These are phyloP conservation scores for Fusarium sp. DNA, from an alignment of 2,329 filamentous ascomycete genomes.

Conservation along the genomic window DNA sequence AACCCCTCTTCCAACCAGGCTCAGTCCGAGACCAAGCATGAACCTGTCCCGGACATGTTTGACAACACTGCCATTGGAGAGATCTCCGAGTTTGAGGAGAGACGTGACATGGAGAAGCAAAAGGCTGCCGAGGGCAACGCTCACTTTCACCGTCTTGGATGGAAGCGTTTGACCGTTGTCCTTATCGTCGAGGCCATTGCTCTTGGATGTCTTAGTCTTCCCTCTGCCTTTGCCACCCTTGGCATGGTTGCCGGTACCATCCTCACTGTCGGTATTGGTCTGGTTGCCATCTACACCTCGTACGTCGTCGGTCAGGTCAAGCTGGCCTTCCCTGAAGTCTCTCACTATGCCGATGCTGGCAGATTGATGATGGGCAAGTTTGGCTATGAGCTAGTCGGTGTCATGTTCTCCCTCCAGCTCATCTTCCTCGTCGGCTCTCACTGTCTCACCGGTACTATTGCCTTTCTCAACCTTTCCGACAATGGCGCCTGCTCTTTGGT, in stretches of 20 bases:
- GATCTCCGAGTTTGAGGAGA: constrained; percentile 52
- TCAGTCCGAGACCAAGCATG: constrained; percentile 17
- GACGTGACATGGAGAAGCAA: constrained; percentile 57
- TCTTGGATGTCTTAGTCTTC: constrained; percentile 63
- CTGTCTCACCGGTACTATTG: constrained; percentile 75
- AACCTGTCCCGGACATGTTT: constrained; percentile 39
- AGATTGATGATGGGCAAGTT: constrained; percentile 68
- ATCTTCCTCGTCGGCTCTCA: constrained; percentile 79
- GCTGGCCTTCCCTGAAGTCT: constrained; percentile 64
- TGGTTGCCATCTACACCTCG: constrained; percentile 60
- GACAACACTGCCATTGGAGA: constrained; percentile 45
- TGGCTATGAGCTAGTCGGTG: constrained; percentile 71
- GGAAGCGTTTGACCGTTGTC: constrained; percentile 66
- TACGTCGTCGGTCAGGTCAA: constrained; percentile 61
- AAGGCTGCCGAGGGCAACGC: constrained; percentile 57
- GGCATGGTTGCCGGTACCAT: constrained; percentile 64
- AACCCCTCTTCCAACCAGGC: constrained; percentile 11
- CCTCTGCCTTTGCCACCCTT: constrained; percentile 62
- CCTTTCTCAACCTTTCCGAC: constrained; percentile 71
- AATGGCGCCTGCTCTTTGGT: constrained; percentile 61
- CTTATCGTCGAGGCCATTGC: constrained; percentile 68
- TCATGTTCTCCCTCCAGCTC: constrained; percentile 71
- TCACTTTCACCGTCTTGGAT: constrained; percentile 64
- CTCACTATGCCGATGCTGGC: constrained; percentile 76
- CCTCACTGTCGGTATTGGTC: constrained; percentile 54